Base-by-base conservation (phyloP, 108 stramenopile genomes). In the Aurantiochytrium sp. region DNA sequence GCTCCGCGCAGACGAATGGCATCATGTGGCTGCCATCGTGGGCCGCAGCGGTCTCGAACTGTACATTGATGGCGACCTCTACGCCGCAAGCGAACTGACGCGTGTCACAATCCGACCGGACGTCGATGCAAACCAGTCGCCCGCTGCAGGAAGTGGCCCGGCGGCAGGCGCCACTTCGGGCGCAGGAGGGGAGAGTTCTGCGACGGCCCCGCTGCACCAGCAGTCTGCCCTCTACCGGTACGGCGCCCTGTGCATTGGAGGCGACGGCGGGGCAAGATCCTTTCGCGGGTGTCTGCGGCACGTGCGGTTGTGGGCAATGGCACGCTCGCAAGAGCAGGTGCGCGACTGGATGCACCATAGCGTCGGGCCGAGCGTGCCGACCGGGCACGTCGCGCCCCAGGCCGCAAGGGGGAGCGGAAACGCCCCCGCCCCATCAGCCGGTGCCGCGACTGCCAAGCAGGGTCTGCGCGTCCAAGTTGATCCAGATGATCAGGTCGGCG, bases 331-430 rank as follows among this genome's bases (percentile, higher is more conserved):
- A 48, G 42, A 81, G 39, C 73, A 81, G 30, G 45, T 81, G 1
- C 73, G 73, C 73, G 73, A 81, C 42, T 81, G 73, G 73, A 81
- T 81, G 73, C 73, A 81, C 39, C 73, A 81, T 24, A 81, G 45
- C 45, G 45, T 81, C 45, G 73, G 42, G 1, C 42, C 42, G 32
- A 48, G 45, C 1, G 73, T 65, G 8, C 32, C 59, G 32, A 34
- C 59, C 0, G 59, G 59, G 0, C 59, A 34, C 19, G 59, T 65
- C 19, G 27, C 59, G 15, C 0, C 59, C 10, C 59, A 65, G 59
- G 19, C 34, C 2, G 34, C 59, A 3, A 65, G 6, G 27, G 59
- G 27, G 53, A 54, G 21, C 19, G 59, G 59, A 34, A 34, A 30
- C 2, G 34, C 2, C 10, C 34, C 24, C 10, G 34, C 15, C 0